phyloP scores from a whole-genome alignment of 176 grass and related monocot species.

The Musa beccarii region DNA sequence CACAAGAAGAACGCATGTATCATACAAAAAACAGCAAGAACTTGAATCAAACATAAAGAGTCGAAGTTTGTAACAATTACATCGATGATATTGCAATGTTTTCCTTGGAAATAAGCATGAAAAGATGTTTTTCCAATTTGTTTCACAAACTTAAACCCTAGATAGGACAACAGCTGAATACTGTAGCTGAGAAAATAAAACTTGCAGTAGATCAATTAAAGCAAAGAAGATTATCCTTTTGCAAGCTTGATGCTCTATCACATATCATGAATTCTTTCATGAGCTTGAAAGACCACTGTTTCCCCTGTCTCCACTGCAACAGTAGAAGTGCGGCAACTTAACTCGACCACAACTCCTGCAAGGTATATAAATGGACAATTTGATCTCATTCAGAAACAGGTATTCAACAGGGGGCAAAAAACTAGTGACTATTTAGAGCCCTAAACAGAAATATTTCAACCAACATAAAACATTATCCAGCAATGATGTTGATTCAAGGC shows the following conservation, averaged over 20 bases:
- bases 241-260: neutral
- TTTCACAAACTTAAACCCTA: neutral
- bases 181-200: neutral
- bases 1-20: too few species aligned
- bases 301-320: constrained; percentile 77
- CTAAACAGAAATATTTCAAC: neutral
- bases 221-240: neutral
- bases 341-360: constrained; percentile 85
- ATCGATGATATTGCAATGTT: neutral
- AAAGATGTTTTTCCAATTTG: neutral
- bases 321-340: constrained; percentile 88
- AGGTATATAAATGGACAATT: neutral
- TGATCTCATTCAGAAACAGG: neutral
- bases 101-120: neutral
- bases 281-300: constrained; percentile 21
- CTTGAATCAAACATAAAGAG: too few species aligned
- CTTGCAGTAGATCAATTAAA: neutral
- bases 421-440: neutral
- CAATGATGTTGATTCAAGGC: too few species aligned
- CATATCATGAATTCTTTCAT: neutral
- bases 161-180: neutral
- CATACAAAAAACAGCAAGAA: too few species aligned
- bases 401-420: neutral
- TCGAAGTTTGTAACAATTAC: too few species aligned
- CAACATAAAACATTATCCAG: neutral